Conservation (phyloP, 2,329 filamentous ascomycete species). For the Clonostachys rhizophaga region DNA sequence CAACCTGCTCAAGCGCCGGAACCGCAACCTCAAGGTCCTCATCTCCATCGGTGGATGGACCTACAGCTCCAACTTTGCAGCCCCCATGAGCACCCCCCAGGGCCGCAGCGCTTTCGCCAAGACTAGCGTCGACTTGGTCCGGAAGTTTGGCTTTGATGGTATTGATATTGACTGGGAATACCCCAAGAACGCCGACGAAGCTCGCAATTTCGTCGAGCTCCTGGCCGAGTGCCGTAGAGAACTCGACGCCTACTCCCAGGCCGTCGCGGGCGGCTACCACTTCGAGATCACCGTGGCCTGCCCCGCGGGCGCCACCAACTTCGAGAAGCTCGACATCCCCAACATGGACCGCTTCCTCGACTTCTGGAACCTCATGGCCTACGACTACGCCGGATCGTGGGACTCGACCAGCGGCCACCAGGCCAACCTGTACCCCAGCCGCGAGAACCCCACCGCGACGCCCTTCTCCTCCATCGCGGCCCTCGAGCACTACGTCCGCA, state of each 20-base stretch:
- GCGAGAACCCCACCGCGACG: slow-evolving; percentile 55
- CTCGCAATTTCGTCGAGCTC: slow-evolving; percentile 53
- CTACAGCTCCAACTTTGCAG: slow-evolving; percentile 79
- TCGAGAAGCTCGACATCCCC: slow-evolving; percentile 54
- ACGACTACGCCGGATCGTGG: slow-evolving; percentile 86
- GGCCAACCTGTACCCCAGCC: slow-evolving; percentile 67
- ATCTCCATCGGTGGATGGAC: slow-evolving; percentile 92
- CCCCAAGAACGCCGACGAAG: slow-evolving; percentile 49
- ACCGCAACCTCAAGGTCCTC: slow-evolving; percentile 80
- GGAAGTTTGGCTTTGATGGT: slow-evolving; percentile 75
- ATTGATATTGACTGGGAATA: slow-evolving; percentile 69
- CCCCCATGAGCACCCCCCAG: slow-evolving; percentile 63
- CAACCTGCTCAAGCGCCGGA: slow-evolving; percentile 73
- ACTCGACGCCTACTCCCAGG: slow-evolving; percentile 51
- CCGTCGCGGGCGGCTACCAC: slow-evolving; percentile 35
- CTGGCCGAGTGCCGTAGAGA: slow-evolving; percentile 50
- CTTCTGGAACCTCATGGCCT: slow-evolving; percentile 83
- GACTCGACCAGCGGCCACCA: slow-evolving; percentile 69
- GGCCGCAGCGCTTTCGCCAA: slow-evolving; percentile 71
- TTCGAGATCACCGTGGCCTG: slow-evolving; percentile 63
- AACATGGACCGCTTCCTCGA: slow-evolving; percentile 64
- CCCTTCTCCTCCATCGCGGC: slow-evolving; percentile 74
- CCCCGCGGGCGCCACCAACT: slow-evolving; percentile 59
- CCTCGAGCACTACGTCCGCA: slow-evolving; percentile 62
- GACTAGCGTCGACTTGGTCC: slow-evolving; percentile 69